These are phyloP conservation scores for Holtermannia corniformis DNA, from an alignment of 768 basidiomycete species.

Conservation along the genomic window DNA sequence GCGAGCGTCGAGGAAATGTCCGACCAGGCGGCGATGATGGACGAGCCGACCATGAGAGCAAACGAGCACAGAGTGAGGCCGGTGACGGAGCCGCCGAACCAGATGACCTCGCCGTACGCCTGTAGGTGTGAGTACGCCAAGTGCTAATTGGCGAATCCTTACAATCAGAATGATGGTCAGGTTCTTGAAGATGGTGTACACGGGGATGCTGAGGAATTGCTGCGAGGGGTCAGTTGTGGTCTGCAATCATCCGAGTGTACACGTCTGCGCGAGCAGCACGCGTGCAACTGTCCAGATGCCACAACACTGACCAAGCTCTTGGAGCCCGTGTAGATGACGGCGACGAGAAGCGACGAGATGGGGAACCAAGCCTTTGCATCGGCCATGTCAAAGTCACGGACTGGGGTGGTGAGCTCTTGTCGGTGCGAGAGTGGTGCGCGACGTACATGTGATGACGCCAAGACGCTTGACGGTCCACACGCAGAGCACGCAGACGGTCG, in stretches of 20 bases:
- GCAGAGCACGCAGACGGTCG: conserved; percentile 70
- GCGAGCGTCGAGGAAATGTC: conserved; percentile 55
- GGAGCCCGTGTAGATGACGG: conserved; percentile 94
- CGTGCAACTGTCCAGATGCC: no score
- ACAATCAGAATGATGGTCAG: conserved; percentile 95
- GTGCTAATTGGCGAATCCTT: no score
- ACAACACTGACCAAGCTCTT: conserved; percentile 82
- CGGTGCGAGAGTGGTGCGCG: neutral
- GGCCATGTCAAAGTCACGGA: conserved; percentile 67
- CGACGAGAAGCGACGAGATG: conserved; percentile 80
- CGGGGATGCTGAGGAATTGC: conserved; percentile 95
- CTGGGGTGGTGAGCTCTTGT: conserved; percentile 5
- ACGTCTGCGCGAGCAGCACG: neutral
- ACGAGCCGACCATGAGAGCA: conserved; percentile 89
- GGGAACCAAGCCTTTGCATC: conserved; percentile 93
- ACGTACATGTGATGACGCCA: conserved; percentile 44
- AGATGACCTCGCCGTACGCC: conserved; percentile 95
- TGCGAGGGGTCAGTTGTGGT: no score
- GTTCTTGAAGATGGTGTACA: conserved; percentile 99
- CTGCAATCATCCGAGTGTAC: no score
- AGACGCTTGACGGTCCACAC: conserved; percentile 63
- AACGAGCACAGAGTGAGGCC: conserved; percentile 81
- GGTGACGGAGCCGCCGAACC: conserved; percentile 88
- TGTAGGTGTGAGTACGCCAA: conserved; percentile 37
- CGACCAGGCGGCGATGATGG: conserved; percentile 91